Conservation (phyloP, 1,284 basidiomycete genomes). For the Boletellus deceptivus region DNA sequence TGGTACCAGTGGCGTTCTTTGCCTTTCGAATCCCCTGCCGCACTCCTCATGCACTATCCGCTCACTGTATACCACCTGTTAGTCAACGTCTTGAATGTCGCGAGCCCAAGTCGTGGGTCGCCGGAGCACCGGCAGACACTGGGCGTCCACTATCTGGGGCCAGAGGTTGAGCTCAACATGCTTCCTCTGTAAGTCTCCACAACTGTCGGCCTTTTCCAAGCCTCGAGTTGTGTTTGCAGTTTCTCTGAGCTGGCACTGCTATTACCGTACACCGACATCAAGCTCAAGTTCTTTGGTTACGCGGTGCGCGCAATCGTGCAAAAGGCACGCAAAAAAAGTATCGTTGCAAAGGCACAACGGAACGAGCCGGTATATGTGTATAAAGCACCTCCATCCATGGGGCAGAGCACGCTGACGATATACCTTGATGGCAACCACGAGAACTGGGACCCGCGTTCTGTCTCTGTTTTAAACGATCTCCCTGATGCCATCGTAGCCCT, state of each 20-base stretch:
- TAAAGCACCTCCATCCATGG: slow-evolving; percentile 35
- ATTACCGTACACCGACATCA: slow-evolving; percentile 41
- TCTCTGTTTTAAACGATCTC: slow-evolving; percentile 12
- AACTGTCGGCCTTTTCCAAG: neutral
- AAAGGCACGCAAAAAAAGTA: slow-evolving; percentile 26
- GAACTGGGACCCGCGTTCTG: slow-evolving; percentile 33
- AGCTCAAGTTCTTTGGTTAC: slow-evolving; percentile 38
- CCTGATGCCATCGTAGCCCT: slow-evolving; percentile 39
- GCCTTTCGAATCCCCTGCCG: slow-evolving; percentile 40
- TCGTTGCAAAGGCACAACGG: slow-evolving; percentile 26
- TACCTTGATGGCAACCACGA: slow-evolving; percentile 32
- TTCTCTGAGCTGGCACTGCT: slow-evolving; percentile 43
- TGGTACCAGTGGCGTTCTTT: slow-evolving; percentile 43
- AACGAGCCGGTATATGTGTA: slow-evolving; percentile 36
- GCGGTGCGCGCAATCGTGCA: slow-evolving; percentile 33
- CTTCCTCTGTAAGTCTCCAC: slow-evolving; percentile 38
- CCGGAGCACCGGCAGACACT: slow-evolving; percentile 27
- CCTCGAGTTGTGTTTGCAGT: slow-evolving; percentile 21
- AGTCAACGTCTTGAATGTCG: slow-evolving; percentile 33
- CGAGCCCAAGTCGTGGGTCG: slow-evolving; percentile 27
- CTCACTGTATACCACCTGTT: slow-evolving; percentile 40
- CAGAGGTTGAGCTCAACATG: slow-evolving; percentile 44
- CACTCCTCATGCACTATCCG: slow-evolving; percentile 41
- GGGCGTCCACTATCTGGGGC: slow-evolving; percentile 37
- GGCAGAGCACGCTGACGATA: slow-evolving; percentile 32